Evolutionary conservation across 116 monocot genomes (phyloP).

Genomic region (Papilionanthe hybrid): DNA sequence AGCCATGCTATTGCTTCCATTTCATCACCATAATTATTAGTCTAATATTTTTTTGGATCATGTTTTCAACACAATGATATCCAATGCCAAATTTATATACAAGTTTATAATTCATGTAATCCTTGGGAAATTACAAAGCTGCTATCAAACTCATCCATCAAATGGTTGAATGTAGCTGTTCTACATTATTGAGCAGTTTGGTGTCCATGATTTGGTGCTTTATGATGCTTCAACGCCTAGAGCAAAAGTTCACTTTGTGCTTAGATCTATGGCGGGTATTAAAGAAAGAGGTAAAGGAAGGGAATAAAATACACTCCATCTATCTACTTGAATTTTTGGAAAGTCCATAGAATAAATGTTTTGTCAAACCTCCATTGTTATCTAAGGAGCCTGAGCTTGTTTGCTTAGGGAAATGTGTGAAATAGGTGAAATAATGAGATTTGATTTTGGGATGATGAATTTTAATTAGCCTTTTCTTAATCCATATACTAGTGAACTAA

Average conservation of each 20-base stretch:
- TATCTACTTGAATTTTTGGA: background rate
- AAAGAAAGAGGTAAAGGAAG: background rate
- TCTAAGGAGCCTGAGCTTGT: background rate
- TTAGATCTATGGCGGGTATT: background rate
- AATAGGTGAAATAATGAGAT: background rate
- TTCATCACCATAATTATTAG: background rate
- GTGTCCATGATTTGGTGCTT: slow-evolving; percentile 3
- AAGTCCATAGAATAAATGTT: background rate
- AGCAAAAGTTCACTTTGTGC: background rate
- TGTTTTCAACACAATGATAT: background rate
- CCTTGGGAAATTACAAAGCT: background rate
- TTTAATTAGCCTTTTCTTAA: background rate
- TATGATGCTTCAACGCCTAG: background rate
- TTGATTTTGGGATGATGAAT: background rate
- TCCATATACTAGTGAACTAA: background rate
- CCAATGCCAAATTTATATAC: background rate
- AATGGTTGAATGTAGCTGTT: background rate
- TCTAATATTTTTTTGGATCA: background rate
- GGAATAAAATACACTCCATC: background rate
- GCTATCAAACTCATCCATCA: background rate
- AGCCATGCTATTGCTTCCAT: background rate
- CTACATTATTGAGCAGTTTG: background rate
- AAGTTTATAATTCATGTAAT: background rate
- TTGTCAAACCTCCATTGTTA: background rate
- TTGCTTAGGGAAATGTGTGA: background rate